These are phyloP conservation scores for Nakazawaea anatomiae DNA, from an alignment of 805 yeast genomes.

Conservation along the genomic window DNA sequence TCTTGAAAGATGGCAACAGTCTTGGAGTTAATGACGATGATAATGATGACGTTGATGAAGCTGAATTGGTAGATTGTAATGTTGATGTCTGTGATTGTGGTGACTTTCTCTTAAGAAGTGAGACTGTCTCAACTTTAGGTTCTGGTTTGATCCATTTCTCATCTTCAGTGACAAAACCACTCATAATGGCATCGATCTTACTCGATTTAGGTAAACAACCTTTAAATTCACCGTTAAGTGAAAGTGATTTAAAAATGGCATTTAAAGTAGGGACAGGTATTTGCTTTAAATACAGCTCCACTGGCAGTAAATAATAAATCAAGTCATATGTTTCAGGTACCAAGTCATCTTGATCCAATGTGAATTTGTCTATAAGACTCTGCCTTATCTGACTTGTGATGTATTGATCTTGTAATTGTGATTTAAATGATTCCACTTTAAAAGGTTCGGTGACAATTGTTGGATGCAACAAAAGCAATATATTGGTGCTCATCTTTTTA, in stretches of 20 bases:
- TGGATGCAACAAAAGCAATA: slow-evolving; percentile 56
- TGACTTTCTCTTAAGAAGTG: slow-evolving; percentile 15
- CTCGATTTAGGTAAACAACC: slow-evolving; percentile 51
- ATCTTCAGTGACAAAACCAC: slow-evolving; percentile 50
- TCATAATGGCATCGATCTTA: slow-evolving; percentile 56
- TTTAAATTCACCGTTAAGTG: slow-evolving; percentile 37
- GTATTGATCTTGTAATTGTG: slow-evolving; percentile 19
- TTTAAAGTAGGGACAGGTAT: slow-evolving; percentile 41
- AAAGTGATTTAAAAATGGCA: slow-evolving; percentile 33
- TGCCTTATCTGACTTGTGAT: slow-evolving; percentile 34
- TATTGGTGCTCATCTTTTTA: slow-evolving; percentile 2
- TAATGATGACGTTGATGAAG: background rate
- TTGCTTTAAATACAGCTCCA: slow-evolving; percentile 32
- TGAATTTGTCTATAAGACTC: slow-evolving; percentile 53
- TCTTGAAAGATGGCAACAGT: slow-evolving; percentile 15
- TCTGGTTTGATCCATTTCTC: slow-evolving; percentile 54
- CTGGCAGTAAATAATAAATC: slow-evolving; percentile 54
- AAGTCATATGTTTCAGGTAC: slow-evolving; percentile 31
- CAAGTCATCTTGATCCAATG: slow-evolving; percentile 38
- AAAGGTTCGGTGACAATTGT: slow-evolving; percentile 55
- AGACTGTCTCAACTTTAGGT: slow-evolving; percentile 18
- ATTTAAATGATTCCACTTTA: slow-evolving; percentile 35
- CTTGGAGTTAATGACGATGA: background rate
- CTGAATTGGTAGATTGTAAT: background rate
- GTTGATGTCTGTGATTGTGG: background rate